A percentile compares a stretch with the other conserved stretches of the same genome.
phyloP scores from a whole-genome alignment of 345 rosid genomes.

The Atalantia buxifolia region DNA sequence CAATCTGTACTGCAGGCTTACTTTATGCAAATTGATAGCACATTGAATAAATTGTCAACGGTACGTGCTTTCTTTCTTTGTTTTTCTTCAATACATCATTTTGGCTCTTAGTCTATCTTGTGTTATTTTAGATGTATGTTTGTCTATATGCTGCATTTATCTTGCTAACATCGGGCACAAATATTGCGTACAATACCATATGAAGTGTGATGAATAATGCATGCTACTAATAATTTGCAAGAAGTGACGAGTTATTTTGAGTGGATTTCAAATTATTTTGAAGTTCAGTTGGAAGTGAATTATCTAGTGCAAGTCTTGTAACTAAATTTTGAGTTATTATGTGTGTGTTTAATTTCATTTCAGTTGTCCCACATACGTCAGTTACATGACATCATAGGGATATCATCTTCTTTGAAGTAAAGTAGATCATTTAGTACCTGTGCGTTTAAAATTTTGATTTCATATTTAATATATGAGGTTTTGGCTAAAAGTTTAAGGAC shows the following conservation, averaged over 20 bases:
- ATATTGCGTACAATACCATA: background rate
- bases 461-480: background rate
- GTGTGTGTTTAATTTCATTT: background rate
- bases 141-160: background rate
- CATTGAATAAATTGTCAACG: constrained; percentile 81
- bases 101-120: background rate
- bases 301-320: background rate
- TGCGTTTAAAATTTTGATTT: background rate
- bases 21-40: constrained; percentile 92
- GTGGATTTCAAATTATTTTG: background rate
- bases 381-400: background rate
- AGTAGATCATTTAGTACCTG: background rate
- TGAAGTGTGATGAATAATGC: background rate
- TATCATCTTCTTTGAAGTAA: background rate
- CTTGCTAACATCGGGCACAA: background rate
- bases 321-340: background rate
- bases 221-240: background rate
- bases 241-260: background rate
- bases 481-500: background rate
- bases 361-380: background rate
- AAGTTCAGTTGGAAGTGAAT: background rate
- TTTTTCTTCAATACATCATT: background rate
- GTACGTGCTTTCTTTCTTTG: constrained; percentile 30
- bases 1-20: constrained; percentile 61
- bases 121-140: background rate